A percentile compares a stretch with the other conserved stretches of the same genome.
Evolutionary conservation across 2,329 filamentous ascomycete genomes (phyloP).

Genomic region (Daldinia eschscholtzii): DNA sequence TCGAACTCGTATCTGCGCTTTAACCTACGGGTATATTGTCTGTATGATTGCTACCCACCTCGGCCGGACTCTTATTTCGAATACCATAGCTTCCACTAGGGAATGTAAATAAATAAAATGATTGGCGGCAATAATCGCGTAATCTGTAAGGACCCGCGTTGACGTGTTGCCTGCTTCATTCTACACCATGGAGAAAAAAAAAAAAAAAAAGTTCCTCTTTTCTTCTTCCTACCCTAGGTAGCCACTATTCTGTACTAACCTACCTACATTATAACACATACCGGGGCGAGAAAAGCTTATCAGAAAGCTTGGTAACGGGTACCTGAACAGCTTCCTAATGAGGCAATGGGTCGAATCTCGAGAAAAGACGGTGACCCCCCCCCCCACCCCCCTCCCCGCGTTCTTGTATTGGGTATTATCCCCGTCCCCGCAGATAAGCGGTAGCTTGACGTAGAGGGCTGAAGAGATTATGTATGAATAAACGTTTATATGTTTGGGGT

Average conservation of each 20-base stretch:
- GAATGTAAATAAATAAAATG: background rate
- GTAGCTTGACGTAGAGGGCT: conserved; percentile 6
- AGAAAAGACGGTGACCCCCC: background rate
- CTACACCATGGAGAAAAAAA: too few relatives aligned
- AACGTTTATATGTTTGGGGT: background rate
- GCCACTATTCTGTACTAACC: background rate
- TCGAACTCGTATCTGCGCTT: conserved; percentile 12
- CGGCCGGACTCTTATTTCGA: background rate
- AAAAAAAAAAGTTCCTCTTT: too few relatives aligned
- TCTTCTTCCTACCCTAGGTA: too few relatives aligned
- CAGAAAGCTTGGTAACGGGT: conserved; percentile 18
- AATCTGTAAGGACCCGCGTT: background rate
- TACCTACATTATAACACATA: background rate
- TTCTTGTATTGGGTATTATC: conserved; percentile 12
- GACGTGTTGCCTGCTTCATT: background rate
- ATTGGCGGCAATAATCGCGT: background rate
- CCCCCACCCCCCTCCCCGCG: too few relatives aligned
- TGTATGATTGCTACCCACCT: conserved; percentile 1
- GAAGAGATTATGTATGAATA: conserved; percentile 2
- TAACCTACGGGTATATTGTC: background rate
- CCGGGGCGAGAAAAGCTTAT: conserved; percentile 21
- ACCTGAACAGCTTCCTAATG: conserved; percentile 36
- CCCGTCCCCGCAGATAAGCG: conserved; percentile 35
- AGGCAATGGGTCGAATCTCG: conserved; percentile 13
- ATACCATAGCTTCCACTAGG: background rate